Evolutionary conservation across 2,329 filamentous ascomycete genomes (phyloP).

Genomic region (Trichoderma harzianum): DNA sequence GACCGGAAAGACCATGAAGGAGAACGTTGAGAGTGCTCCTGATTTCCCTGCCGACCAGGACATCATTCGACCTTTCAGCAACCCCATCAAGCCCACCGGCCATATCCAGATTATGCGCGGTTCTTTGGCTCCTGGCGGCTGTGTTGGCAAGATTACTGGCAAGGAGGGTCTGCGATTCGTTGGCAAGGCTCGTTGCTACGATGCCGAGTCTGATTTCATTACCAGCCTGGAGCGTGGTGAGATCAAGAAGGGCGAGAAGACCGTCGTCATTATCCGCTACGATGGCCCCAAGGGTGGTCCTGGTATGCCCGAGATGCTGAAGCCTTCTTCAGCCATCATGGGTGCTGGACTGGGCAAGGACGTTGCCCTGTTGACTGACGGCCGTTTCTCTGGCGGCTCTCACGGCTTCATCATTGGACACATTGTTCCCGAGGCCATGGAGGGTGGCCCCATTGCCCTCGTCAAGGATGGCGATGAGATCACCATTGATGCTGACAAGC

Average conservation of each 20-base stretch:
- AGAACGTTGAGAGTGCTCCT: conserved; percentile 76
- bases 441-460: conserved; percentile 79
- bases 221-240: conserved; percentile 70
- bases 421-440: conserved; percentile 82
- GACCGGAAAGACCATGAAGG: conserved; percentile 82
- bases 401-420: conserved; percentile 88
- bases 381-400: conserved; percentile 74
- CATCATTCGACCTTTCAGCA: conserved; percentile 75
- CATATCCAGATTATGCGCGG: conserved; percentile 87
- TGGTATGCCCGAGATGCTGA: conserved; percentile 93
- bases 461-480: conserved; percentile 79
- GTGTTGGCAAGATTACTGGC: conserved; percentile 90
- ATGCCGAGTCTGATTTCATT: conserved; percentile 81
- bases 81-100: conserved; percentile 82
- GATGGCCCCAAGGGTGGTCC: conserved; percentile 91
- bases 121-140: conserved; percentile 79
- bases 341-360: conserved; percentile 77
- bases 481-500: conserved; percentile 76
- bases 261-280: conserved; percentile 87
- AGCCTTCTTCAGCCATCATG: conserved; percentile 91
- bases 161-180: conserved; percentile 85
- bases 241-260: conserved; percentile 82
- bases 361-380: conserved; percentile 71
- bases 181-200: conserved; percentile 77
- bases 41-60: conserved; percentile 72